phyloP scores from a whole-genome alignment of 208 protist species.

The Crithidia thermophila region DNA sequence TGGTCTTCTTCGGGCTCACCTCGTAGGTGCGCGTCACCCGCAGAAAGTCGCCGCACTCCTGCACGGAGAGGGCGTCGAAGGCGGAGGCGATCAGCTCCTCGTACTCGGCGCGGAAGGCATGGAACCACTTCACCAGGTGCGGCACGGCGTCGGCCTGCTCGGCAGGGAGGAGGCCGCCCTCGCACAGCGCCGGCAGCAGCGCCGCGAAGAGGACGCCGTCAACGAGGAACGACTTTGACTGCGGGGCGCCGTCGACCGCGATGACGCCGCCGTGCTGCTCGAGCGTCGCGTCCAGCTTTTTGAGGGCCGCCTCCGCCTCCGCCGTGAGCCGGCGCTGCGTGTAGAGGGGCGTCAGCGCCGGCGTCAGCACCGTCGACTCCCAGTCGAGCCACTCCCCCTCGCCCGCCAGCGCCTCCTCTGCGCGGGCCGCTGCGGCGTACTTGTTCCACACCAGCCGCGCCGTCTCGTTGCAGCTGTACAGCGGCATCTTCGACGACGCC shows the following conservation, averaged over 20 bases:
- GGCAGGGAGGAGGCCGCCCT: constrained; percentile 66
- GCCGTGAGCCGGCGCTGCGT: constrained; percentile 60
- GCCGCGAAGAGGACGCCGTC: constrained; percentile 73
- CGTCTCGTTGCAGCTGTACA: constrained; percentile 79
- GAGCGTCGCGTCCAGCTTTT: constrained; percentile 61
- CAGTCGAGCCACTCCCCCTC: constrained; percentile 86
- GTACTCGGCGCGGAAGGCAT: constrained; percentile 49
- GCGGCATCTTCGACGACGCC: constrained; percentile 41
- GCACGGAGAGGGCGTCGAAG: constrained; percentile 71
- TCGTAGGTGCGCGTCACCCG: constrained; percentile 71
- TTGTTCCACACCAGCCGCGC: constrained; percentile 38
- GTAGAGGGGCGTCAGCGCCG: constrained; percentile 69
- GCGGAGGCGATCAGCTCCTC: constrained; percentile 65
- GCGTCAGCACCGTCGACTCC: constrained; percentile 72
- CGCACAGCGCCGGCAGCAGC: constrained; percentile 82
- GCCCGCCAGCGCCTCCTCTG: constrained; percentile 41
- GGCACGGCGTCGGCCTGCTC: constrained; percentile 51
- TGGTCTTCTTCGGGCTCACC: constrained; percentile 62
- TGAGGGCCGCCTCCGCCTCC: constrained; percentile 49
- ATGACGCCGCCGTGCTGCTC: constrained; percentile 38
- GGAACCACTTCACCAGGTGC: constrained; percentile 76
- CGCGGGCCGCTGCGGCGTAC: constrained; percentile 1
- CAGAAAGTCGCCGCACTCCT: constrained; percentile 84
- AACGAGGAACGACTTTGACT: constrained; percentile 62
- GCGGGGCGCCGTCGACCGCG: constrained; percentile 14